Percentiles rank a stretch among this genome's conserved stretches.
These are phyloP conservation scores for Candida pseudoviswanathii DNA, from an alignment of 1,139 yeast genomes.

Conservation along the genomic window DNA sequence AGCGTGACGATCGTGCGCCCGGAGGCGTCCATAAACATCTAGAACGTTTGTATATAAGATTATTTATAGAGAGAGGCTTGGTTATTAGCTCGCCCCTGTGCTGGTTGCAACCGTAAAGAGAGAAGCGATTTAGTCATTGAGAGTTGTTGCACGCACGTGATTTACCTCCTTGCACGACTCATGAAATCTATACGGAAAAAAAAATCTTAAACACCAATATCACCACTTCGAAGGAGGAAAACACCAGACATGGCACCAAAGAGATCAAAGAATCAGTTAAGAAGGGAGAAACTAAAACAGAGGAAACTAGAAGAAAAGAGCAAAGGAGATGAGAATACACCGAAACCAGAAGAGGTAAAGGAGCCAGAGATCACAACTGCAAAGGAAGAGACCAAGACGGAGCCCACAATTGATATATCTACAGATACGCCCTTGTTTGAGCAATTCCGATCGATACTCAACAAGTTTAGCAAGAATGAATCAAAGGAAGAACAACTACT, in stretches of 20 bases:
- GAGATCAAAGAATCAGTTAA: slow-evolving; percentile 61
- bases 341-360: not conserved
- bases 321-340: not conserved
- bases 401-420: slow-evolving; percentile 3
- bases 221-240: not conserved
- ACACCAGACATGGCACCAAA: slow-evolving; percentile 23
- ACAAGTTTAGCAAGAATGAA: slow-evolving; percentile 34
- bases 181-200: not conserved
- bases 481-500: not conserved
- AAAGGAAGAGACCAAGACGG: not conserved
- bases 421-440: slow-evolving; percentile 33
- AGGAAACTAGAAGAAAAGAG: slow-evolving; percentile 30
- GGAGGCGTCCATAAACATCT: slow-evolving; percentile 42
- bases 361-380: not conserved
- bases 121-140: no score
- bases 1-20: slow-evolving; percentile 71
- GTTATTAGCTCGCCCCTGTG: no score
- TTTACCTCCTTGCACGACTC: no score
- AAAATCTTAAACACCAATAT: not conserved
- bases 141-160: no score
- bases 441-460: slow-evolving; percentile 45
- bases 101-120: no score
- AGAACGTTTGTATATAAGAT: no score
- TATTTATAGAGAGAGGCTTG: no score
- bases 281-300: slow-evolving; percentile 62